These are phyloP conservation scores for Lenzites betulinus DNA, from an alignment of 768 basidiomycete genomes.

Conservation along the genomic window DNA sequence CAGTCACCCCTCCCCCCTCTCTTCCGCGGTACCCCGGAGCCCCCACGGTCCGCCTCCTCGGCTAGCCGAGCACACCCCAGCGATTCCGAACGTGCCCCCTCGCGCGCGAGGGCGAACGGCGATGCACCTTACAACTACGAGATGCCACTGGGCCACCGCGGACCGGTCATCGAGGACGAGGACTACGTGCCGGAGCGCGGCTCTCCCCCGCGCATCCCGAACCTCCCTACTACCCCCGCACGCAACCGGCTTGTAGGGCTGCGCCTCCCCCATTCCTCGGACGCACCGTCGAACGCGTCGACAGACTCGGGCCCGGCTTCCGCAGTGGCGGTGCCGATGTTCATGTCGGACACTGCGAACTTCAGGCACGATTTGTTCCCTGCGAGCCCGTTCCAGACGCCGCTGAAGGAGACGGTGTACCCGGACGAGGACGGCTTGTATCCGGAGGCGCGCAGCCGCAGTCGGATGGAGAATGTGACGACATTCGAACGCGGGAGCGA, in stretches of 20 bases:
- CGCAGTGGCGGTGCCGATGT: conserved; percentile 52
- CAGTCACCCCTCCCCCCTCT: conserved; percentile 46
- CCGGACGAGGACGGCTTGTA: conserved; percentile 62
- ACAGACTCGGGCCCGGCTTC: conserved; percentile 45
- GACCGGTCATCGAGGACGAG: conserved; percentile 70
- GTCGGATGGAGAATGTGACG: conserved; percentile 24
- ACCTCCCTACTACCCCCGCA: conserved; percentile 46
- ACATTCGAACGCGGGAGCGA: conserved; percentile 46
- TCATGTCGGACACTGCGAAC: conserved; percentile 45
- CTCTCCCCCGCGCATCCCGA: conserved; percentile 40
- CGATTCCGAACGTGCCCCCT: conserved; percentile 9
- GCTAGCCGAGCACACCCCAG: conserved; percentile 15
- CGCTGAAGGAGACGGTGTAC: conserved; percentile 60
- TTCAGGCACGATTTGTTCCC: conserved; percentile 63
- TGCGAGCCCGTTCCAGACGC: conserved; percentile 72
- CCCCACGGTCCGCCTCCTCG: conserved; percentile 23
- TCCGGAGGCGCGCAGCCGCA: conserved; percentile 28
- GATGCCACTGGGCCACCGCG: conserved; percentile 50
- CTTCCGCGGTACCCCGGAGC: conserved; percentile 33
- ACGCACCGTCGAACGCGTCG: conserved; percentile 50
- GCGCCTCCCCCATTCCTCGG: conserved; percentile 52
- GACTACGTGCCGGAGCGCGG: conserved; percentile 48
- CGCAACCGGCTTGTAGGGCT: conserved; percentile 35
- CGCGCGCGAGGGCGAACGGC: conserved; percentile 8
- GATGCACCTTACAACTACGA: conserved; percentile 19